phyloP scores from a whole-genome alignment of 2,329 filamentous ascomycete genomes.

The Fusarium cyanostomum region DNA sequence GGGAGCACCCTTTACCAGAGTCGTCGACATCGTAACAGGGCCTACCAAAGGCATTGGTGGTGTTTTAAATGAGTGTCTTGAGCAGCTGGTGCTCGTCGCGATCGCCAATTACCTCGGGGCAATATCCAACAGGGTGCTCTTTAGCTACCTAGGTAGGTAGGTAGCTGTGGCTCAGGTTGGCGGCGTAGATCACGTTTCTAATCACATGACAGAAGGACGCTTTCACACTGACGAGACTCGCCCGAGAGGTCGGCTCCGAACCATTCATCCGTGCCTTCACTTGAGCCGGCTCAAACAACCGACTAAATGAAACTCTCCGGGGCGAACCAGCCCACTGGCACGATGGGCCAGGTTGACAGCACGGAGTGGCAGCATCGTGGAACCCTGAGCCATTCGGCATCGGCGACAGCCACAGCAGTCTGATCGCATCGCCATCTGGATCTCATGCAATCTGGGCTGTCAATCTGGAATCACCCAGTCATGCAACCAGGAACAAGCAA shows the following conservation, averaged over 20 bases:
- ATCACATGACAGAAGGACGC: constrained; percentile 30
- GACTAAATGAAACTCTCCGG: constrained; percentile 14
- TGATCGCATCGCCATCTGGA: constrained; percentile 27
- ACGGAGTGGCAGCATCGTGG: neutral
- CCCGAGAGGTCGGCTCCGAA: constrained; percentile 27
- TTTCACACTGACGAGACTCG: neutral
- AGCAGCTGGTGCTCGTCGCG: constrained; percentile 32
- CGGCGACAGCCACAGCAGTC: constrained; percentile 21
- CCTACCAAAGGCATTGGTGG: constrained; percentile 48
- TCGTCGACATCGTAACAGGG: constrained; percentile 52
- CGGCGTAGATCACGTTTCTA: constrained; percentile 24
- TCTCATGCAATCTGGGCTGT: constrained; percentile 34
- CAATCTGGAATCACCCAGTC: constrained; percentile 19
- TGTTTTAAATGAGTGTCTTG: constrained; percentile 28
- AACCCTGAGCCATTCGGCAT: constrained; percentile 10
- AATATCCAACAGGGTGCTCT: constrained; percentile 27
- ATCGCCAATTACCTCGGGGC: constrained; percentile 8
- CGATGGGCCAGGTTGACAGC: neutral
- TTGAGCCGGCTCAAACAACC: neutral
- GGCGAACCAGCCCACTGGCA: neutral
- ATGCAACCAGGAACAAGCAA: constrained; percentile 8
- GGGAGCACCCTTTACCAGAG: constrained; percentile 43
- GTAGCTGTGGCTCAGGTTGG: constrained; percentile 25
- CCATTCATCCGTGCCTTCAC: constrained; percentile 1
- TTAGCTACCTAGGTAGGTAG: constrained; percentile 21